Evolutionary conservation across 2,329 filamentous ascomycete genomes (phyloP).

Genomic region (Alternaria ventricosa): DNA sequence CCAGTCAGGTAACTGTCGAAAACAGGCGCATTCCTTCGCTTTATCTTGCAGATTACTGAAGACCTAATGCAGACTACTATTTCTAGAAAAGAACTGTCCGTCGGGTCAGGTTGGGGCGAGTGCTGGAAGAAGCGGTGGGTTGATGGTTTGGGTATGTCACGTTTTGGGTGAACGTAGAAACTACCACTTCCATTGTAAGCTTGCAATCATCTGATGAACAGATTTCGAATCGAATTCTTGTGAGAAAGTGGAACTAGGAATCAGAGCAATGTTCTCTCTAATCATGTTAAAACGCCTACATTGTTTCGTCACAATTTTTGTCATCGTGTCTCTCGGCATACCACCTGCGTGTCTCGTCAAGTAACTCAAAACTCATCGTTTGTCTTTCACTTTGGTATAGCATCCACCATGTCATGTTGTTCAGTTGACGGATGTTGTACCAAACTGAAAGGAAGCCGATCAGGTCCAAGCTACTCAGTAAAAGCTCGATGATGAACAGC

Average conservation of each 20-base stretch:
- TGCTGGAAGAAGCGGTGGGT: not conserved
- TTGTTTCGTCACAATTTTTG: no score
- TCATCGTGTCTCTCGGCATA: not conserved
- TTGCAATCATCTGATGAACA: not conserved
- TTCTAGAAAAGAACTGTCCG: not conserved
- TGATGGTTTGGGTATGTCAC: not conserved
- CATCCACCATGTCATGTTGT: not conserved
- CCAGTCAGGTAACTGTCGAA: conserved; percentile 7
- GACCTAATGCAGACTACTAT: not conserved
- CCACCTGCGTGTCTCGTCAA: not conserved
- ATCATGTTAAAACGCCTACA: not conserved
- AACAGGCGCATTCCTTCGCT: conserved; percentile 15
- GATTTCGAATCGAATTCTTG: not conserved
- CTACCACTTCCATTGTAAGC: not conserved
- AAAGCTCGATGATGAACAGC: not conserved
- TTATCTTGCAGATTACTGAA: conserved; percentile 2
- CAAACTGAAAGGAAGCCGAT: not conserved
- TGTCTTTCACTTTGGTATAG: not conserved
- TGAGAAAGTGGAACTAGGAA: no score
- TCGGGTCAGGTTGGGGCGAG: not conserved
- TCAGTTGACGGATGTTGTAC: not conserved
- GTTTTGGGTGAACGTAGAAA: not conserved
- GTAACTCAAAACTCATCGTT: not conserved
- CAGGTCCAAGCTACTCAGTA: not conserved
- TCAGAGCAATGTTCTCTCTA: not conserved